phyloP scores from a whole-genome alignment of 2,329 filamentous ascomycete genomes.

The Sarocladium brachiariae region DNA sequence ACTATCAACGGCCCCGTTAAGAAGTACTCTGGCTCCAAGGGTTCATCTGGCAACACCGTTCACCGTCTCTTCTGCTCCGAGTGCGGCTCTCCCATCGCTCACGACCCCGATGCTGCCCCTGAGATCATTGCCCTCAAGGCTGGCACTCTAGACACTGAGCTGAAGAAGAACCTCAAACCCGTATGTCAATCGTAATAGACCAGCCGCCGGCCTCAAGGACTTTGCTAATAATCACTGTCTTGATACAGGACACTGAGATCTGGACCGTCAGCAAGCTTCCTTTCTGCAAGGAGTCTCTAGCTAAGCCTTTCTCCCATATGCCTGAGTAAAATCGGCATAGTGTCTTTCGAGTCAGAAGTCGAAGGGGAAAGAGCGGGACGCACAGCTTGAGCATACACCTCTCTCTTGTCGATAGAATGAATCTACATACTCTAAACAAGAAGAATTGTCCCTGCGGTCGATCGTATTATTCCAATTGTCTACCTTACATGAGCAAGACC shows the following conservation, averaged over 20 bases:
- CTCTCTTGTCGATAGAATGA: too few species aligned
- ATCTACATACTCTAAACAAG: too few species aligned
- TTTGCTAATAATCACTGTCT: constrained; percentile 12
- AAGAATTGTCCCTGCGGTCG: too few species aligned
- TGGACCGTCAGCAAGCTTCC: constrained; percentile 64
- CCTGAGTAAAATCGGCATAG: constrained; percentile 36
- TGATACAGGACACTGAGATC: constrained; percentile 54
- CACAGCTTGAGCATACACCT: neutral
- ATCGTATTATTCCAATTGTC: neutral
- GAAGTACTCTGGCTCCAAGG: constrained; percentile 50
- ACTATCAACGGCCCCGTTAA: constrained; percentile 57
- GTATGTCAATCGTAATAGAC: constrained; percentile 28
- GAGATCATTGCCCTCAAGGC: constrained; percentile 64
- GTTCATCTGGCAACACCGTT: constrained; percentile 54
- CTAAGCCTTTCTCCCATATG: constrained; percentile 58
- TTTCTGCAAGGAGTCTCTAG: constrained; percentile 60
- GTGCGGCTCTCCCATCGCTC: constrained; percentile 63
- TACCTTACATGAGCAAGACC: neutral
- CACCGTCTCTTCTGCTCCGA: constrained; percentile 64
- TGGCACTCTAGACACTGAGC: constrained; percentile 54
- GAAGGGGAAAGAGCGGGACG: neutral
- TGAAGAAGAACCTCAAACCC: constrained; percentile 63
- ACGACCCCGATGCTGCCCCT: constrained; percentile 64
- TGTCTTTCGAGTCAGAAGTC: neutral
- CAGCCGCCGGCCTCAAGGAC: neutral